Evolutionary conservation across 1,284 basidiomycete genomes (phyloP).

Genomic region (Trametes pubescens): DNA sequence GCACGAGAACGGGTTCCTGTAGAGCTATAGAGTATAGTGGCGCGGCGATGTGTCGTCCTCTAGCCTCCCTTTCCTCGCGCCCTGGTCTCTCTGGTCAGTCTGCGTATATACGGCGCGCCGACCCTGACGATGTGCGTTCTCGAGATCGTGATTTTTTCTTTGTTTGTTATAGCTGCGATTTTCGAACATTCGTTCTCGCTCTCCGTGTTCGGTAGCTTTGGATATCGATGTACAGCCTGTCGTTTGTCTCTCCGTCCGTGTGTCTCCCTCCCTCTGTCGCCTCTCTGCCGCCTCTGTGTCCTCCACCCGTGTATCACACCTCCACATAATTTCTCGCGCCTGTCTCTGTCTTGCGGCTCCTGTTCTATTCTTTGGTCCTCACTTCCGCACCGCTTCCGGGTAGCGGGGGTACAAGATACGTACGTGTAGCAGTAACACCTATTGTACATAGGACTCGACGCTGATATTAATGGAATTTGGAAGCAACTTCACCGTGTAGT

Average conservation of each 20-base stretch:
- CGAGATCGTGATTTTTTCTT: background rate
- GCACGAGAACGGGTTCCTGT: constrained; percentile 44
- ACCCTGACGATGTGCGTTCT: background rate
- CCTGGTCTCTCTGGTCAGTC: background rate
- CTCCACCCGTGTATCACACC: background rate
- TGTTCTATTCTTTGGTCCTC: background rate
- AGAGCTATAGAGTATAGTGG: constrained; percentile 25
- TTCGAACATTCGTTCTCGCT: constrained; percentile 1
- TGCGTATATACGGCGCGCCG: no score
- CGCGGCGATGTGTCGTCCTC: no score
- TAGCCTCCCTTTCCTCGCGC: no score
- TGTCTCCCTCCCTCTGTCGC: background rate
- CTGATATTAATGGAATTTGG: background rate
- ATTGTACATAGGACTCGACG: background rate
- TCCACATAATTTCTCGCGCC: background rate
- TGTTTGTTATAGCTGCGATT: constrained; percentile 1
- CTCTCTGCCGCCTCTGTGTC: background rate
- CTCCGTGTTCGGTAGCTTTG: constrained; percentile 5
- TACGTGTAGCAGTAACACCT: background rate
- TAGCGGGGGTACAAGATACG: background rate
- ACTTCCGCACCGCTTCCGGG: background rate
- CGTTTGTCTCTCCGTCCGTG: no score
- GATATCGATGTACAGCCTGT: constrained; percentile 1
- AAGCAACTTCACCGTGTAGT: background rate
- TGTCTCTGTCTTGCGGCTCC: background rate